Percentiles rank a stretch among this genome's conserved stretches.
These are phyloP conservation scores for Termitomyces sp. DNA, from an alignment of 768 basidiomycete species.

Conservation along the genomic window DNA sequence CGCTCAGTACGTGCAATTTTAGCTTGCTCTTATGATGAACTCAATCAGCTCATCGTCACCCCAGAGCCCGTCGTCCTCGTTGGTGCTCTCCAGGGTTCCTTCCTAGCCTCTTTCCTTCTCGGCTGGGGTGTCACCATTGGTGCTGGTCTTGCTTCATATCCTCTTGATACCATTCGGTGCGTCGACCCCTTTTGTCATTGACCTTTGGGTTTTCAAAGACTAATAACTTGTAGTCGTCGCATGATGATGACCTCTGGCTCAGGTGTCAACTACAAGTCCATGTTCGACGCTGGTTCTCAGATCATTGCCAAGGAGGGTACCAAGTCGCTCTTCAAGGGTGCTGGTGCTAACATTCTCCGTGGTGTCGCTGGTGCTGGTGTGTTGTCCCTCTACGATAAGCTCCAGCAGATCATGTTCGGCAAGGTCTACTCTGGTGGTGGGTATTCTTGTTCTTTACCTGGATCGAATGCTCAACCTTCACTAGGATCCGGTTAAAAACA, in stretches of 20 bases:
- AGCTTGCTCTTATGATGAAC: not conserved
- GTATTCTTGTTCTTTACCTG: constrained; percentile 13
- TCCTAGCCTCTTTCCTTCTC: constrained; percentile 94
- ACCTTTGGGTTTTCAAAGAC: constrained; percentile 10
- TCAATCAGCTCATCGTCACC: constrained; percentile 16
- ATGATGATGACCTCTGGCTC: constrained; percentile 99
- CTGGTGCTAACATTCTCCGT: constrained; percentile 93
- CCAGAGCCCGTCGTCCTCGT: constrained; percentile 95
- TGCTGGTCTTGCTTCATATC: constrained; percentile 98
- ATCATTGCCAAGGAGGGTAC: constrained; percentile 94
- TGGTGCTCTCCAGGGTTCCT: constrained; percentile 91
- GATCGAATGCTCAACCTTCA: not conserved
- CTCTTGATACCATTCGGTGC: constrained; percentile 86
- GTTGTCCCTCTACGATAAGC: constrained; percentile 97
- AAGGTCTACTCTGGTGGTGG: constrained; percentile 97
- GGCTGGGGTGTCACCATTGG: constrained; percentile 99
- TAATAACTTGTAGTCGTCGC: constrained; percentile 76
- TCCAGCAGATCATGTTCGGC: constrained; percentile 94
- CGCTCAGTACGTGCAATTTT: constrained; percentile 59
- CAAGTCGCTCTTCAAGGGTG: constrained; percentile 98
- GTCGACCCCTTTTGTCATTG: constrained; percentile 14
- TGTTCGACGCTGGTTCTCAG: constrained; percentile 92
- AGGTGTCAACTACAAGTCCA: constrained; percentile 95
- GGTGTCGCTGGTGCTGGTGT: constrained; percentile 99
- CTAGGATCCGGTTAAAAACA: constrained; percentile 42